phyloP scores from a whole-genome alignment of 169 alveolate species.

The Cryptosporidium ubiquitum region DNA sequence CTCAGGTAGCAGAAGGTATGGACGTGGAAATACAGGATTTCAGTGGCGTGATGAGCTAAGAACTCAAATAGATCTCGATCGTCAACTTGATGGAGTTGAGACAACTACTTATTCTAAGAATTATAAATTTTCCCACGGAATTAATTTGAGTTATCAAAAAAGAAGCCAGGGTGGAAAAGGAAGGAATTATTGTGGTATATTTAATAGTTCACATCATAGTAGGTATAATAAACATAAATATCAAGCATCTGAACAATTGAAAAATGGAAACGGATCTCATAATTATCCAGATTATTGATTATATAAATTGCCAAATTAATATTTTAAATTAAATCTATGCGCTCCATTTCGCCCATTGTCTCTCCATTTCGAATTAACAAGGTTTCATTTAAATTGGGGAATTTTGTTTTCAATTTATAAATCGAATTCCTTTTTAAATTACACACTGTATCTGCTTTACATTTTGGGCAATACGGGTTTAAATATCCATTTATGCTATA shows the following conservation, averaged over 20 bases:
- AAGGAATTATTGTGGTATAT: constrained; percentile 2
- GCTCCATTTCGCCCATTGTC: neutral
- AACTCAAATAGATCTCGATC: constrained; percentile 37
- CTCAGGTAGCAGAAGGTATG: constrained; percentile 77
- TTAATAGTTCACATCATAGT: neutral
- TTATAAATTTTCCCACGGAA: constrained; percentile 18
- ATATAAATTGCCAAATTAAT: neutral
- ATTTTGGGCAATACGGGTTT: constrained; percentile 56
- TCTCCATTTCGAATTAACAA: constrained; percentile 39
- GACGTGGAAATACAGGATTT: constrained; percentile 76
- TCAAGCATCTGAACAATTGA: constrained; percentile 2
- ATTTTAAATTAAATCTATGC: neutral
- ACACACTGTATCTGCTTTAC: constrained; percentile 24
- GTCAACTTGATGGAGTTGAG: neutral
- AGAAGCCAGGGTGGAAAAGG: constrained; percentile 27
- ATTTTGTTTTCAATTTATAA: constrained; percentile 11
- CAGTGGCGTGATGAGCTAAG: constrained; percentile 75
- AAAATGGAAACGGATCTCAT: neutral
- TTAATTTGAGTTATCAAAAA: neutral
- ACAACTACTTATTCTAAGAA: neutral
- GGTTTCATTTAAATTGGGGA: neutral
- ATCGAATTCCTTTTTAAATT: constrained; percentile 45
- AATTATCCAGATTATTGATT: constrained; percentile 30
- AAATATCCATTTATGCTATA: constrained; percentile 27
- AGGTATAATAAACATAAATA: neutral